These are phyloP conservation scores for Zygotorulaspora florentina DNA, from an alignment of 805 yeast genomes.

Conservation along the genomic window DNA sequence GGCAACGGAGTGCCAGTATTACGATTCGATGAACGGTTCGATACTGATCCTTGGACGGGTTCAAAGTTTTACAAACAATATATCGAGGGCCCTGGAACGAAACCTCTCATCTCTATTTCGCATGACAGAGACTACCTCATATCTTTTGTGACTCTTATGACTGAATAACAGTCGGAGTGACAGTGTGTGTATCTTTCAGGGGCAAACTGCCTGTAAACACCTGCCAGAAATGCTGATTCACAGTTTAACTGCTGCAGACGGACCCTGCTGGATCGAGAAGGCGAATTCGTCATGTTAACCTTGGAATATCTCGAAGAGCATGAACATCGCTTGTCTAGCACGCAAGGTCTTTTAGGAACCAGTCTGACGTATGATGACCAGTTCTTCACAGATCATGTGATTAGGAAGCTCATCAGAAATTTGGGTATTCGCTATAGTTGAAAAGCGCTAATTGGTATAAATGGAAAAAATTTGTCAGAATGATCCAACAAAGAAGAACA, in stretches of 20 bases:
- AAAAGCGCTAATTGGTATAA: background rate
- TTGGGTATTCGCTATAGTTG: no score
- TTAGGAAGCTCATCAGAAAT: no score
- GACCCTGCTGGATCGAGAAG: no score
- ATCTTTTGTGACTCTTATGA: slow-evolving; percentile 11
- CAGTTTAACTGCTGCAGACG: no score
- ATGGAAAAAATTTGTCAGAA: background rate
- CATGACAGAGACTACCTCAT: slow-evolving; percentile 32
- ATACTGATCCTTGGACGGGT: background rate
- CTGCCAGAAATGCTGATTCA: no score
- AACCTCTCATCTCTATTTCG: slow-evolving; percentile 24
- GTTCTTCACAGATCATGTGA: no score
- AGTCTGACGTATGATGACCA: no score
- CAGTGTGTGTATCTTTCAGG: no score
- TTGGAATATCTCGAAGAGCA: no score
- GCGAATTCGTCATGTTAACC: no score
- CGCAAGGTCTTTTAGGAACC: no score
- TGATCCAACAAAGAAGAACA: background rate
- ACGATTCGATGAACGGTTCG: slow-evolving; percentile 11
- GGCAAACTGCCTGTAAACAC: background rate
- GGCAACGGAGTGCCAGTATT: slow-evolving; percentile 20
- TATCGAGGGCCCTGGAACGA: slow-evolving; percentile 9
- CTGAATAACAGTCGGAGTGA: background rate
- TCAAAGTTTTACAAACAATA: slow-evolving; percentile 14
- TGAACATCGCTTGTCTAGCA: no score